Conservation (phyloP, 768 basidiomycete genomes). For the Lactarius pseudohatsudake region DNA sequence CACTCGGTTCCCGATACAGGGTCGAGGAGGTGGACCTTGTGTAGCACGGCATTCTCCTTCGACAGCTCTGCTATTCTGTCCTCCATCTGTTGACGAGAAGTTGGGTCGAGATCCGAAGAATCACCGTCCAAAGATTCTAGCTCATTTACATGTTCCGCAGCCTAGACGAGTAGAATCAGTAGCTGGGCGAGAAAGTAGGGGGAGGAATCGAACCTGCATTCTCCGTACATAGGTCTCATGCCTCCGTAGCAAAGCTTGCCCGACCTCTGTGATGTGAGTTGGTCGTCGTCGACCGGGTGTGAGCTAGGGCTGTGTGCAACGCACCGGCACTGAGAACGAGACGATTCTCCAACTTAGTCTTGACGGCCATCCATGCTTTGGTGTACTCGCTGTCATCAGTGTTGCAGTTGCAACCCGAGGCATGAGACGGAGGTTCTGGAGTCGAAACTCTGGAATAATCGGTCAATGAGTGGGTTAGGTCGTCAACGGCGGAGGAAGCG, state of each 20-base stretch:
- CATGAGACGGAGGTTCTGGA: constrained; percentile 55
- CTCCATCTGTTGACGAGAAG: constrained; percentile 35
- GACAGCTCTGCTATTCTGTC: constrained; percentile 39
- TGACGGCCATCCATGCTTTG: constrained; percentile 60
- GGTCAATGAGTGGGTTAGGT: constrained; percentile 69
- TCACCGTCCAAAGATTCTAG: constrained; percentile 11
- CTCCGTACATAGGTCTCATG: constrained; percentile 84
- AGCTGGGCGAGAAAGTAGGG: not conserved
- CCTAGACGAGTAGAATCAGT: constrained; percentile 1
- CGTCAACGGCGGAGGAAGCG: constrained; percentile 61
- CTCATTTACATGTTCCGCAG: constrained; percentile 29
- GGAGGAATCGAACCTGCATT: constrained; percentile 53
- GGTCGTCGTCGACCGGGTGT: constrained; percentile 3
- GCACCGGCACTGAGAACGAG: constrained; percentile 84
- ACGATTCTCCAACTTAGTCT: constrained; percentile 70
- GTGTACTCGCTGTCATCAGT: constrained; percentile 64
- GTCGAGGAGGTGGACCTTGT: constrained; percentile 48
- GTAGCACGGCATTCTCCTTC: constrained; percentile 59
- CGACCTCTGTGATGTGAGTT: constrained; percentile 66
- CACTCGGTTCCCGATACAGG: constrained; percentile 11
- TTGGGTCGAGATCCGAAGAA: constrained; percentile 19
- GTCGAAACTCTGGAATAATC: constrained; percentile 72
- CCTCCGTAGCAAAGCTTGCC: constrained; percentile 80
- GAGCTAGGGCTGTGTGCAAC: constrained; percentile 33
- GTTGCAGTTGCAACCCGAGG: constrained; percentile 64